These are phyloP conservation scores for Keithomyces neogunnii DNA, from an alignment of 2,329 filamentous ascomycete species.

Conservation along the genomic window DNA sequence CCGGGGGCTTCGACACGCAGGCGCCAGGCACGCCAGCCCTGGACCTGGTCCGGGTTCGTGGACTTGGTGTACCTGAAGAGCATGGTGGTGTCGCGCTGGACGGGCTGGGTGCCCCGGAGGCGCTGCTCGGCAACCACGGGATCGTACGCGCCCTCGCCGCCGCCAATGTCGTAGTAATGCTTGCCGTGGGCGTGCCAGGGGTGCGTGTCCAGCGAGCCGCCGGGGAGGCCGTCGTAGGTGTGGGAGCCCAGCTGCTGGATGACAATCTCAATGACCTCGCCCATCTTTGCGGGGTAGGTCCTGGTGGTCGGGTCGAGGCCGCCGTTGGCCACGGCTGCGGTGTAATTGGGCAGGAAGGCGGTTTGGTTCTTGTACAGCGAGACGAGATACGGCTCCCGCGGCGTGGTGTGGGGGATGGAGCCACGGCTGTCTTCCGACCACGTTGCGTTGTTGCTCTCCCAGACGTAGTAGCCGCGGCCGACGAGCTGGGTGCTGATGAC, in stretches of 20 bases:
- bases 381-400: conserved; percentile 9
- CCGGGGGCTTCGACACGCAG: conserved; percentile 33
- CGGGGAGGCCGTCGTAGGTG: conserved; percentile 22
- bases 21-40: conserved; percentile 55
- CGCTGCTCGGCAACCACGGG: conserved; percentile 1
- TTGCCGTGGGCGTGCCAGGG: conserved; percentile 11
- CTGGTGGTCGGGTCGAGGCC: conserved; percentile 45
- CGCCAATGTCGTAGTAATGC: conserved; percentile 10
- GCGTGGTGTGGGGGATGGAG: background rate
- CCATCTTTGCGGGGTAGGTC: conserved; percentile 43
- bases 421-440: conserved; percentile 29
- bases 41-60: conserved; percentile 24
- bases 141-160: conserved; percentile 8
- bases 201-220: conserved; percentile 9
- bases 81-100: conserved; percentile 40
- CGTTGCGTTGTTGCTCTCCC: conserved; percentile 26
- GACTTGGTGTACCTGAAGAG: conserved; percentile 45
- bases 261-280: conserved; percentile 48
- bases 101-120: conserved; percentile 16
- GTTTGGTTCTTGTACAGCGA: conserved; percentile 7
- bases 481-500: background rate
- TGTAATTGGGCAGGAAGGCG: conserved; percentile 36
- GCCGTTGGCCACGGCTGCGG: conserved; percentile 35
- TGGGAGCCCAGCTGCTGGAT: conserved; percentile 29
- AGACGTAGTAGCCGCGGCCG: background rate